Percentiles rank a stretch among this genome's conserved stretches.
Conservation (phyloP, 441 rosid genomes). For the Arabidopsis hybrid region DNA sequence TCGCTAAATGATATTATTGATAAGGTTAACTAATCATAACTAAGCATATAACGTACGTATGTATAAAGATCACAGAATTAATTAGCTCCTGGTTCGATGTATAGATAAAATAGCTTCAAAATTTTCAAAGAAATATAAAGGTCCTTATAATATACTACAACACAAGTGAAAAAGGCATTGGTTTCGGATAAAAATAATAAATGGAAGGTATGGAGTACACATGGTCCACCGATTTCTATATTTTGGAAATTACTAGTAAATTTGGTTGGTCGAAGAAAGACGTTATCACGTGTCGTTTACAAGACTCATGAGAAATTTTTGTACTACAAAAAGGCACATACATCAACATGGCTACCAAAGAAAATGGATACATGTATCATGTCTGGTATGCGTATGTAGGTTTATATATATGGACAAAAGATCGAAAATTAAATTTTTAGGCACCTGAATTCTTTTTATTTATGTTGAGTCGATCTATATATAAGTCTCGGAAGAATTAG, state of each 20-base stretch:
- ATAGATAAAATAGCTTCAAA: not conserved
- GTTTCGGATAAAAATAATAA: conserved; percentile 38
- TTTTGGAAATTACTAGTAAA: conserved; percentile 15
- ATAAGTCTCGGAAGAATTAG: not conserved
- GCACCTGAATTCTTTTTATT: conserved; percentile 18
- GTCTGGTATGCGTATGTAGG: too few species aligned
- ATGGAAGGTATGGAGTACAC: conserved; percentile 20
- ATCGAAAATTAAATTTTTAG: conserved; percentile 6
- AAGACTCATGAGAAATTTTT: conserved; percentile 4
- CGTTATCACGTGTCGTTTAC: conserved; percentile 29
- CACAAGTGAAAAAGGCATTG: conserved; percentile 28
- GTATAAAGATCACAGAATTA: not conserved
- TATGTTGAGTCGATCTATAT: not conserved
- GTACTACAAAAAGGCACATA: not conserved
- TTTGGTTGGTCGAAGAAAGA: conserved; percentile 20
- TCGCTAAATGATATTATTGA: too few species aligned
- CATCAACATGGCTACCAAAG: conserved; percentile 11
- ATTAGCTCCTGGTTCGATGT: too few species aligned
- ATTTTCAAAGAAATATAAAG: not conserved
- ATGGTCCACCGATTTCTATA: conserved; percentile 38
- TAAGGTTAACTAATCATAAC: not conserved
- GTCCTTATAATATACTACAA: not conserved
- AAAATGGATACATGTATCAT: not conserved
- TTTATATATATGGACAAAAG: not conserved
- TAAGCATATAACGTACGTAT: not conserved